These are phyloP conservation scores for Vaccinium myrtillus DNA, from an alignment of 148 eudicot genomes.

Conservation along the genomic window DNA sequence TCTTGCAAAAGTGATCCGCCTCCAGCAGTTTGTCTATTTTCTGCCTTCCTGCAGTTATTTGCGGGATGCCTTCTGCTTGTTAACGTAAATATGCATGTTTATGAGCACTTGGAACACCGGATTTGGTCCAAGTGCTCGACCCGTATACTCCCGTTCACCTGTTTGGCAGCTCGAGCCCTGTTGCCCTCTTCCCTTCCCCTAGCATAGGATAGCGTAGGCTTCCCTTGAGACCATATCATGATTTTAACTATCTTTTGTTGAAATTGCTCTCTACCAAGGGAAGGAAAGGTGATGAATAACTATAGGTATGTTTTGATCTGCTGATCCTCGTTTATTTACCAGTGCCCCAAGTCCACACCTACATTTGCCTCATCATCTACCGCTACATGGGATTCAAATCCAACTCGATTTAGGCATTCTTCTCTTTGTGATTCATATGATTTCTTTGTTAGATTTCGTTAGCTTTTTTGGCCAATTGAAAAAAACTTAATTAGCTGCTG, in stretches of 20 bases:
- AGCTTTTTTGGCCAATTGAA: background rate
- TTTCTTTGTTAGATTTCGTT: background rate
- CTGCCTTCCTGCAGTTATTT: background rate
- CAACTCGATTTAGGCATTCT: background rate
- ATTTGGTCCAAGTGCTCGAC: background rate
- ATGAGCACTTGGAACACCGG: background rate
- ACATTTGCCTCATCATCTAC: background rate
- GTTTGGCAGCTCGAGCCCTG: background rate
- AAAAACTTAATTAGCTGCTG: conserved; percentile 5
- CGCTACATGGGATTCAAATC: conserved; percentile 3
- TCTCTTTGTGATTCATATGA: background rate
- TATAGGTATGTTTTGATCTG: background rate
- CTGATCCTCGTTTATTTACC: background rate
- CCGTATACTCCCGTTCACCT: background rate
- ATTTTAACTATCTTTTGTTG: background rate
- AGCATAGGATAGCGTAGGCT: background rate
- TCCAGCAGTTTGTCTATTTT: background rate
- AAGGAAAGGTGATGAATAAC: background rate
- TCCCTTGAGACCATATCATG: background rate
- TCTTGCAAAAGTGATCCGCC: background rate
- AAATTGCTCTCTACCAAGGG: background rate
- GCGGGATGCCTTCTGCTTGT: background rate
- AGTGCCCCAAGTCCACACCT: background rate
- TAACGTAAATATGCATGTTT: background rate
- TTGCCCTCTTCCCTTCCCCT: conserved; percentile 4